These are phyloP conservation scores for Cutaneotrichosporon sp. DNA, from an alignment of 1,284 basidiomycete species.

Conservation along the genomic window DNA sequence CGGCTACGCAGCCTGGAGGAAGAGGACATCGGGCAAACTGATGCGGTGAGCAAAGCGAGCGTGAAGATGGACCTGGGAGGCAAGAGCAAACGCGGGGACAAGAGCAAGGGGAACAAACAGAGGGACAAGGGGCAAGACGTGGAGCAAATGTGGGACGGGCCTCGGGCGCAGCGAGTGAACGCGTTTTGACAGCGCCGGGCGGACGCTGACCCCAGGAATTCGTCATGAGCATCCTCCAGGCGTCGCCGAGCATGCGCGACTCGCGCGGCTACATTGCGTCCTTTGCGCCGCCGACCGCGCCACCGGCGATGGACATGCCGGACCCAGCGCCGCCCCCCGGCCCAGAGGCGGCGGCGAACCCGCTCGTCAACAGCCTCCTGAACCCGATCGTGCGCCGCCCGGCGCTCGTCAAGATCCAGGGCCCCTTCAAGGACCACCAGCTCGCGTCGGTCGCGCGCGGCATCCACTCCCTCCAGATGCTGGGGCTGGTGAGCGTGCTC, in stretches of 20 bases:
- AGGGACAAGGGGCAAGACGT: background rate
- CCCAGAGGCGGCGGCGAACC: conserved; percentile 52
- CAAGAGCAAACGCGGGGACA: no score
- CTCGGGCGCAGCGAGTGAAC: background rate
- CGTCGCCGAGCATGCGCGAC: conserved; percentile 90
- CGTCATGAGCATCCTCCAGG: conserved; percentile 89
- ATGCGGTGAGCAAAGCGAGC: conserved; percentile 9
- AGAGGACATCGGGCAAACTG: conserved; percentile 16
- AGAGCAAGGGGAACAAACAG: background rate
- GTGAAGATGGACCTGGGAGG: background rate
- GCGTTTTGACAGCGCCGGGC: background rate
- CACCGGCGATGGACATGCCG: conserved; percentile 30
- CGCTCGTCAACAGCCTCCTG: conserved; percentile 77
- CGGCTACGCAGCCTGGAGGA: conserved; percentile 10
- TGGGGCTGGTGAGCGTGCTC: conserved; percentile 92
- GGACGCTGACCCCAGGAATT: conserved; percentile 73
- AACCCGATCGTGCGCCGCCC: conserved; percentile 65
- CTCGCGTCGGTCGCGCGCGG: conserved; percentile 91
- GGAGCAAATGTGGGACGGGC: background rate
- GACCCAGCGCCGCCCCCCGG: conserved; percentile 26
- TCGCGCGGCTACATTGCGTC: conserved; percentile 84
- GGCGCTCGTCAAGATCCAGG: conserved; percentile 95
- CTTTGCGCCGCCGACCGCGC: conserved; percentile 61
- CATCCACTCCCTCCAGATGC: conserved; percentile 90
- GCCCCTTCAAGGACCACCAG: conserved; percentile 94